phyloP scores from a whole-genome alignment of 768 basidiomycete species.

The Trametes gibbosa region DNA sequence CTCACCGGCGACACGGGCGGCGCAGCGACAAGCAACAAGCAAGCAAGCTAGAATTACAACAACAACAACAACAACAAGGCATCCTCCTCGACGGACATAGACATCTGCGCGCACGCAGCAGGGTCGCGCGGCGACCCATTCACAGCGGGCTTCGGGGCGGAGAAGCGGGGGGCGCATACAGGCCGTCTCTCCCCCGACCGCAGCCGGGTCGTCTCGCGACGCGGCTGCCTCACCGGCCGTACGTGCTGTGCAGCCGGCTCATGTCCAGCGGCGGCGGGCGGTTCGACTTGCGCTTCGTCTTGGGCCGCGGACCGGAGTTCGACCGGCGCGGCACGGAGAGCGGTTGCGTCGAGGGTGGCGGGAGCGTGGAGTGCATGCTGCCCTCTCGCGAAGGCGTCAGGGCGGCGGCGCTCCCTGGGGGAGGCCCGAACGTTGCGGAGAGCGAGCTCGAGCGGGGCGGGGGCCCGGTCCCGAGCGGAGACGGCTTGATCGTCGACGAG shows the following conservation, averaged over 20 bases:
- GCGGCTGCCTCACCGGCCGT: constrained; percentile 11
- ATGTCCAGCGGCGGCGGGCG: constrained; percentile 20
- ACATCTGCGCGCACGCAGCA: not conserved
- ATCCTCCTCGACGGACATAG: not conserved
- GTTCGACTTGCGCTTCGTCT: constrained; percentile 14
- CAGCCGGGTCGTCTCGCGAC: constrained; percentile 12
- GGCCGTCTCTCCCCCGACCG: too few relatives aligned
- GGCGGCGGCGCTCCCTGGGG: constrained; percentile 8
- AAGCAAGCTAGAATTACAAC: too few relatives aligned
- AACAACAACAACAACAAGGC: constrained; percentile 5
- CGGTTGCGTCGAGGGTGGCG: constrained; percentile 9
- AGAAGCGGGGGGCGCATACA: too few relatives aligned
- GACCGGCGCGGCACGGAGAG: not conserved
- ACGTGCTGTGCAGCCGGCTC: constrained; percentile 17
- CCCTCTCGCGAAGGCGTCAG: constrained; percentile 10
- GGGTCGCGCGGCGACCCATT: constrained; percentile 15
- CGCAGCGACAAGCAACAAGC: too few relatives aligned
- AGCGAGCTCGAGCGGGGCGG: constrained; percentile 19
- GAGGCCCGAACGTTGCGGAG: constrained; percentile 14
- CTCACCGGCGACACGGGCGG: too few relatives aligned
- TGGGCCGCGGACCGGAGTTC: constrained; percentile 7
- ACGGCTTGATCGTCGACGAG: constrained; percentile 20
- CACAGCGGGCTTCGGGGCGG: not conserved
- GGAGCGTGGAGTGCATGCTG: not conserved
- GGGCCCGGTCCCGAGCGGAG: constrained; percentile 8